Percentiles rank a stretch among this genome's conserved stretches.
These are phyloP conservation scores for Tritrichomonas musculus DNA, from an alignment of 208 protist species.

Conservation along the genomic window DNA sequence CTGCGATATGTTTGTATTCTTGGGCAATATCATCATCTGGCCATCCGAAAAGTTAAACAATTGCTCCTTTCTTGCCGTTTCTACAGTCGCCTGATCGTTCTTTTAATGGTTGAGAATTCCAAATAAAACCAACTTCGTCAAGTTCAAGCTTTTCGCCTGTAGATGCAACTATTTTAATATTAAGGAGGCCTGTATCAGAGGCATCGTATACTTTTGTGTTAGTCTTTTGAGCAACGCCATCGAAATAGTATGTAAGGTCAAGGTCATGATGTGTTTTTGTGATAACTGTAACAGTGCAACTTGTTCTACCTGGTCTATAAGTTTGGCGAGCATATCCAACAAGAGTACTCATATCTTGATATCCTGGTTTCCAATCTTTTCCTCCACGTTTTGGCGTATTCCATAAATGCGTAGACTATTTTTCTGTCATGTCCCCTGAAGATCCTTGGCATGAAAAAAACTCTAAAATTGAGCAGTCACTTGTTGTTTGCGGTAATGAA, in stretches of 20 bases:
- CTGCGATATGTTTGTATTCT: neutral
- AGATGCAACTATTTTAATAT: constrained; percentile 30
- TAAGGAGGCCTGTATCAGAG: neutral
- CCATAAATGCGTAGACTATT: constrained; percentile 31
- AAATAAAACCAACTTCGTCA: constrained; percentile 52
- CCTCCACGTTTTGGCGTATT: constrained; percentile 36
- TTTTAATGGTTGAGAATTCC: constrained; percentile 42
- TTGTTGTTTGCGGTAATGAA: too few species aligned
- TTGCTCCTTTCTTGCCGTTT: constrained; percentile 59
- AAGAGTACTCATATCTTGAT: constrained; percentile 42
- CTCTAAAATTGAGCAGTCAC: too few species aligned
- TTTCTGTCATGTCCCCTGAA: neutral
- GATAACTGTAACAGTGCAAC: constrained; percentile 10
- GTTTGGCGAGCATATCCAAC: constrained; percentile 43
- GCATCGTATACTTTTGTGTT: neutral
- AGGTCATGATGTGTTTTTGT: too few species aligned
- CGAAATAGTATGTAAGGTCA: too few species aligned
- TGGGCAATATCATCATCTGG: constrained; percentile 35
- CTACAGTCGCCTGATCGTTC: constrained; percentile 47
- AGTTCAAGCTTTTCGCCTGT: constrained; percentile 39
- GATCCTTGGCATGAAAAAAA: neutral
- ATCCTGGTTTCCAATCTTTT: too few species aligned
- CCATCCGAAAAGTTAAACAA: constrained; percentile 60
- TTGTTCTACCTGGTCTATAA: constrained; percentile 44
- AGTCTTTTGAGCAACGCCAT: neutral